Percentiles rank a stretch among this genome's conserved stretches.
These are phyloP conservation scores for Postia placenta DNA, from an alignment of 768 basidiomycete species.

Conservation along the genomic window DNA sequence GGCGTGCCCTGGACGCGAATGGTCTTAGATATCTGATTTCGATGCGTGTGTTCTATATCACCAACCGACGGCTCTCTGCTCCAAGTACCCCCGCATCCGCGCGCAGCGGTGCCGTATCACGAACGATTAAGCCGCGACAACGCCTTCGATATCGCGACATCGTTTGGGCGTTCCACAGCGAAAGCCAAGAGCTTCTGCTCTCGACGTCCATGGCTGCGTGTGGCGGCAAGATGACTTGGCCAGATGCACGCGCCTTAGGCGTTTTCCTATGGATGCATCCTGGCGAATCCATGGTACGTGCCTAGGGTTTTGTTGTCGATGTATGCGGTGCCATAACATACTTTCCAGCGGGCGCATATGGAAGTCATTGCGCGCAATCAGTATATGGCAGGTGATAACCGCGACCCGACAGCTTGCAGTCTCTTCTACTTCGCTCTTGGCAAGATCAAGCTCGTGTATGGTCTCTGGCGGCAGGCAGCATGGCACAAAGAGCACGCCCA, in stretches of 20 bases:
- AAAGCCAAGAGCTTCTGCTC: constrained; percentile 83
- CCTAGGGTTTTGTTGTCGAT: background rate
- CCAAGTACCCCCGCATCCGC: constrained; percentile 40
- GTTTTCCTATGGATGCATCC: constrained; percentile 86
- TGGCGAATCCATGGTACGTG: constrained; percentile 66
- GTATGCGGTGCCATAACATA: too few species aligned
- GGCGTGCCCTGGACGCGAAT: constrained; percentile 85
- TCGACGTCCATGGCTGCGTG: constrained; percentile 66
- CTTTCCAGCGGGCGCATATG: constrained; percentile 77
- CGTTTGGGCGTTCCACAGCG: constrained; percentile 95
- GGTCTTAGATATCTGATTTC: constrained; percentile 91
- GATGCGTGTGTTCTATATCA: constrained; percentile 86
- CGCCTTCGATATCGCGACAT: constrained; percentile 91
- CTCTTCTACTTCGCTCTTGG: constrained; percentile 93
- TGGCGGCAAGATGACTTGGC: constrained; percentile 84
- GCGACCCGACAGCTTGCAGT: constrained; percentile 86
- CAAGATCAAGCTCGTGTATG: constrained; percentile 87
- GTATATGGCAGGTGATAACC: constrained; percentile 80
- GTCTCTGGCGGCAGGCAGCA: constrained; percentile 91
- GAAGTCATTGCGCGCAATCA: constrained; percentile 89
- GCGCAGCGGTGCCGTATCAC: constrained; percentile 30
- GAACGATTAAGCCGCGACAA: constrained; percentile 53
- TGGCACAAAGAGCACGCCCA: constrained; percentile 86
- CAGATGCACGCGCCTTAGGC: constrained; percentile 81
- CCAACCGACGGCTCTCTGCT: constrained; percentile 58